Base-by-base conservation (phyloP, 75 land plant genomes). In the Sequoia sempervirens region DNA sequence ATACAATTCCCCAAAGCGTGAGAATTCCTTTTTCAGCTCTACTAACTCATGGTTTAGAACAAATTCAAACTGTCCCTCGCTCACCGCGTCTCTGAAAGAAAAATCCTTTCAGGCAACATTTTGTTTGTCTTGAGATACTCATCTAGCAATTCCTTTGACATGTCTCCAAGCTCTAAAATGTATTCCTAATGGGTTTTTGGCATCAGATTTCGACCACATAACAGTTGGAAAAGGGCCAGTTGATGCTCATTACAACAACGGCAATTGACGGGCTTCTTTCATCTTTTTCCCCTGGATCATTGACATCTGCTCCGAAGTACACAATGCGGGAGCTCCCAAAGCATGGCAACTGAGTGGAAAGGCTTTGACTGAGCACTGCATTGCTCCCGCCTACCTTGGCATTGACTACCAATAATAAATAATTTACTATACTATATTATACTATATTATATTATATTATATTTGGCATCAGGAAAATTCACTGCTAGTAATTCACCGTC, bases 291-390 rank as follows among this genome's bases (percentile, higher is more conserved):
- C n/a, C 74, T 5, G 95, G 95, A 84, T 93, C 93, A 74, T 93
- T 91, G 5, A 93, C 95, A 76, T 93, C 95, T 12, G 93, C 93
- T 0, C 93, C 95, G 53, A 93, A 84, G 46, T 90, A 88, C 84
- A 93, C 90, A 2, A 88, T 83, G 79, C 80, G 85, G 13, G 20
- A 14, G 1, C 81, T 82, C 28, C 74, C 79, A 18, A 38, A 38
- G 41, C 83, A 80, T 4, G 75, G 72, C 9, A 78, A 43, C 28
- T 70, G 41, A 43, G 17, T 14, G 12, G 80, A 78, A 2, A 78
- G 50, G 50, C 30, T 26, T 0, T 78, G 13, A n/a, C 26, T 0
- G 3, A 93, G 86, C 43, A 83, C 88, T 4, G 85, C 84, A 52
- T 90, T 93, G 46, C 85, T 85, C 13, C 95, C 95, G 23, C 95